Conservation (phyloP, 495 filamentous ascomycete genomes). For the Podospora fimiseda region DNA sequence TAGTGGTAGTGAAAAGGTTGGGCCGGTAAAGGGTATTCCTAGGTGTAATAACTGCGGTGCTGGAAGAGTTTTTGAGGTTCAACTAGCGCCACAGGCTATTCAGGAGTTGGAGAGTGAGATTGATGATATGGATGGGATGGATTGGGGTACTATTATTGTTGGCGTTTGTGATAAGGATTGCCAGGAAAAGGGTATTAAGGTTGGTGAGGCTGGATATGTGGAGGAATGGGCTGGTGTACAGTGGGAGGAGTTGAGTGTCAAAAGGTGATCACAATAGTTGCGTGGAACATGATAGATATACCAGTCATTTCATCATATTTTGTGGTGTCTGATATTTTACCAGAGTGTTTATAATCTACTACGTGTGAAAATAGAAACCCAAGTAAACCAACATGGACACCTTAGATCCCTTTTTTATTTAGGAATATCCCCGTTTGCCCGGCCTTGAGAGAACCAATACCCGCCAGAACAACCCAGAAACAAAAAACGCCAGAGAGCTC, state of each 20-base stretch:
- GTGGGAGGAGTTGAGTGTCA: slow-evolving; percentile 69
- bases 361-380: slow-evolving; percentile 20
- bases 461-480: slow-evolving; percentile 23
- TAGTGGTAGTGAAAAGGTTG: slow-evolving; percentile 10
- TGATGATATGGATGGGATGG: slow-evolving; percentile 81
- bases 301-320: slow-evolving; percentile 21
- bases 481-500: slow-evolving; percentile 26
- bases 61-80: slow-evolving; percentile 71
- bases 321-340: slow-evolving; percentile 20
- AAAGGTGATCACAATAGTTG: slow-evolving; percentile 16
- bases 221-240: slow-evolving; percentile 98
- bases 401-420: slow-evolving; percentile 11
- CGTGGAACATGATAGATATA: background rate
- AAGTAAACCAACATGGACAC: too few relatives aligned
- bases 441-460: slow-evolving; percentile 18
- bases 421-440: slow-evolving; percentile 11
- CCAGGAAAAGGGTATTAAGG: slow-evolving; percentile 22
- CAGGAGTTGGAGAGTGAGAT: slow-evolving; percentile 78
- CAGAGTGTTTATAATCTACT: slow-evolving; percentile 2
- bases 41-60: slow-evolving; percentile 70
- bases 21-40: slow-evolving; percentile 49
- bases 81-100: slow-evolving; percentile 88
- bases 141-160: slow-evolving; percentile 96
- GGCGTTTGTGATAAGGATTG: slow-evolving; percentile 59
- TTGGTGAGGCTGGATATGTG: slow-evolving; percentile 47